Evolutionary conservation across 2,329 filamentous ascomycete genomes (phyloP), one percentile per base, ranked within the genome.

Genomic region (Metarhizium guizhouense): DNA sequence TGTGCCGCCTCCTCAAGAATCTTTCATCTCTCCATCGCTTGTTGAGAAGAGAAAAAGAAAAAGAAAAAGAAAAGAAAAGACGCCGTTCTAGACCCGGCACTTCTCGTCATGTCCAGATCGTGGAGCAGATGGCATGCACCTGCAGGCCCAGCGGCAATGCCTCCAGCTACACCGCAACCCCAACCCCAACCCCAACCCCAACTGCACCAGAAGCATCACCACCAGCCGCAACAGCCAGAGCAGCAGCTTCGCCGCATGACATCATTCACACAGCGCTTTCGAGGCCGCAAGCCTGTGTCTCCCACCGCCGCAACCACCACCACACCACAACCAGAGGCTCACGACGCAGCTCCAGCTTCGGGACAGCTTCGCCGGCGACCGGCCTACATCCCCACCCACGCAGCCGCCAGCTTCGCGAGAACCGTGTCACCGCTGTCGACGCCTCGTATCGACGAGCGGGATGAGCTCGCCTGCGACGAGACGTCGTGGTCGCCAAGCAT

Each of bases 371-470:
- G 38, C 38, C 38, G 30, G 10, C 40, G 25, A 13, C 14, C 40
- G 2, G 16, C 25, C 47, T 68, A 68, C 58, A 60, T 66, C 25
- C 67, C 67, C 2, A 64, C 61, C 25, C 67, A 68, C 53, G 67
- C 67, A 3, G 67, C 67, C 6, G 56, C 63, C 32, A 65, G 66
- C 60, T 68, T 68, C 50, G 59, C 60, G 54, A 40, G 51, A 51
- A 59, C 57, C 57, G 59, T 32, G 53, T 60, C 47, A 16, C 53
- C 51, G 54, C 58, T 47, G 56, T 59, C n/a, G 60, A 61, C 55
- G 53, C 47, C 34, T 54, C 47, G n/a, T 13, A 64, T 51, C 42
- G 59, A 62, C 42, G 63, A 63, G 38, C 43, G 30, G 30, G 34
- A 38, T 13, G 50, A 57, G 53, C 40, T 30, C 18, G 30, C 25